Evolutionary conservation across 108 stramenopile species (phyloP), one percentile per base, ranked within the genome.

Genomic region (Schizochytrium sp.): DNA sequence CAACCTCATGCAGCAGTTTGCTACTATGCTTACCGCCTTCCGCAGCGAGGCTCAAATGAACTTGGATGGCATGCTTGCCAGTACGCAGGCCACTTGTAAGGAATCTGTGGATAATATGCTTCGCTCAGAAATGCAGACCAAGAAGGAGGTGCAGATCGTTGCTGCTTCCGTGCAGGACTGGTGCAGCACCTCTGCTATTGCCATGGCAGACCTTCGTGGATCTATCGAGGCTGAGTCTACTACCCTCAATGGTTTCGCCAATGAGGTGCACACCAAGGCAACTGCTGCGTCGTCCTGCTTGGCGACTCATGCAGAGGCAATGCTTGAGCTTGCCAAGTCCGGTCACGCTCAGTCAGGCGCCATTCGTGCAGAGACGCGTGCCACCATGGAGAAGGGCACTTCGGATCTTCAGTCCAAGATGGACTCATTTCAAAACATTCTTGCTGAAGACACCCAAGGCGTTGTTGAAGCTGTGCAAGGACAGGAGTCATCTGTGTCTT

Each of bases 1-100:
- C 1, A 38, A 17, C 8, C 76, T 83, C 47, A 49, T 83, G 47
- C 76, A 83, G 53, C 76, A 83, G 28, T 83, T 83, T 3, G 47
- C 76, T 1, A 40, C 50, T 10, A 83, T 83, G 76, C 5, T 83
- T 8, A 83, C 53, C 5, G 76, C 50, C 28, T 83, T 83, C 47
- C 47, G 53, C 15, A 2, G 50, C 76, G 76, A 83, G 76, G 76
- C 76, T 8, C 76, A 83, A 53, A 83, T 53, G 3, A 83, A 83
- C 40, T 40, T 83, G 4, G 76, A 83, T 53, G 55, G 10, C 76
- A 83, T 83, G 76, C 76, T 49, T 5, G 45, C 10, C 13, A 5
- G n/a, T 38, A 83, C 76, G 38, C 19, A 55, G 76, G 50, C 49
- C 5, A 28, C 50, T 8, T 83, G 76, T 28, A 55, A 50, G 47